phyloP scores from a whole-genome alignment of 2,329 filamentous ascomycete genomes.

The Cyanodermella asteris region DNA sequence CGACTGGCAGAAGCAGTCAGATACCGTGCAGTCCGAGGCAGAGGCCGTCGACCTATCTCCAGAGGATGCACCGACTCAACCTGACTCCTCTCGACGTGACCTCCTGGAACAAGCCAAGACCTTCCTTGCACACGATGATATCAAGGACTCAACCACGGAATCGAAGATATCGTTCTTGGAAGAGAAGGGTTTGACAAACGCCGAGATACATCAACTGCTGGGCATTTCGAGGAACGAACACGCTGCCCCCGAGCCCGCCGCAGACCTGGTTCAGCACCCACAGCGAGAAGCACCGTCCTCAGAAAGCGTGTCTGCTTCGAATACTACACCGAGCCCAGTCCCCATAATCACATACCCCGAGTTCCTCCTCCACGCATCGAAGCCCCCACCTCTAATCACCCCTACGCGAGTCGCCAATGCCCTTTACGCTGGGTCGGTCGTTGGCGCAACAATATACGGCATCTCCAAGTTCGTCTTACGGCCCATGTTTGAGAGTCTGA shows the following conservation, averaged over 20 bases:
- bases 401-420: constrained; percentile 33
- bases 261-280: constrained; percentile 9
- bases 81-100: constrained; percentile 10
- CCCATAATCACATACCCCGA: constrained; percentile 47
- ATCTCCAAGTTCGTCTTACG: constrained; percentile 35
- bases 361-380: constrained; percentile 35
- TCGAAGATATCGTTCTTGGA: constrained; percentile 58
- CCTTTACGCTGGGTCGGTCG: constrained; percentile 31
- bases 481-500: constrained; percentile 34
- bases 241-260: constrained; percentile 1
- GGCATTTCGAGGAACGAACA: constrained; percentile 13
- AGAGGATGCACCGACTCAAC: neutral
- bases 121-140: constrained; percentile 55
- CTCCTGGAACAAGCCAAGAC: constrained; percentile 45
- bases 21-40: constrained; percentile 1
- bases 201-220: constrained; percentile 49
- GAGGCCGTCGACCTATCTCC: neutral
- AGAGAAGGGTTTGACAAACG: constrained; percentile 47
- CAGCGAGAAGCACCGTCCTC: constrained; percentile 4
- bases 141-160: constrained; percentile 45
- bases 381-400: constrained; percentile 38
- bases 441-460: constrained; percentile 34
- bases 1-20: neutral
- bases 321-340: constrained; percentile 23
- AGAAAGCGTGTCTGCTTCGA: constrained; percentile 7